Conservation (phyloP, 192 early-diverging fungal species). For the Umbelopsis isabellina region DNA sequence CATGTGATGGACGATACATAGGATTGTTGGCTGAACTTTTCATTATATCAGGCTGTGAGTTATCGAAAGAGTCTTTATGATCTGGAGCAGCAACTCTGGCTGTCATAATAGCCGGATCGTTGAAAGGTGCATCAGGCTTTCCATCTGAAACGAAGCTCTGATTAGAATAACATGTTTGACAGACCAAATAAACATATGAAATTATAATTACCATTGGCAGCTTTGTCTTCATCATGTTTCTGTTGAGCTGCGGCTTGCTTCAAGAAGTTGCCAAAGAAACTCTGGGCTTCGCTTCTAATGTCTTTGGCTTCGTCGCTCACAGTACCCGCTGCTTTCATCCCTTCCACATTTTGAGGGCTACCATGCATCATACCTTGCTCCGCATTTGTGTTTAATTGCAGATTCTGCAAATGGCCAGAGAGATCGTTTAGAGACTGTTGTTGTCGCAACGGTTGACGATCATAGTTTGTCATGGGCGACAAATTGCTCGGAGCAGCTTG, state of each 20-base stretch:
- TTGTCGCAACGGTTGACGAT: no score
- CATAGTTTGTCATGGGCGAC: no score
- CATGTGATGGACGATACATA: not conserved
- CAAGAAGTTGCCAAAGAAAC: conserved; percentile 64
- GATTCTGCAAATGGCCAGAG: no score
- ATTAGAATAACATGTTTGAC: conserved; percentile 2
- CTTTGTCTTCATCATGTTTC: conserved; percentile 20
- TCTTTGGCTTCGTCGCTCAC: not conserved
- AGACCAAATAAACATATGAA: conserved; percentile 13
- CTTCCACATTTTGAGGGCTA: not conserved
- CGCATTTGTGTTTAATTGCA: no score
- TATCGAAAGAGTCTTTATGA: not conserved
- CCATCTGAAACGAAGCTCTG: not conserved
- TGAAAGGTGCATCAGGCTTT: conserved; percentile 46
- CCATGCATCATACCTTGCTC: not conserved
- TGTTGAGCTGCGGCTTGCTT: conserved; percentile 52
- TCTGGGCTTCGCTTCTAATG: conserved; percentile 49
- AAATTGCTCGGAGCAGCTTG: no score
- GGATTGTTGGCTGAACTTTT: not conserved
- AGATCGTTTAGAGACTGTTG: no score
- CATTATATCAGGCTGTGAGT: not conserved
- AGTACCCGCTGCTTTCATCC: not conserved
- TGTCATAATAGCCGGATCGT: conserved; percentile 67
- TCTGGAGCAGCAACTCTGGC: conserved; percentile 40
- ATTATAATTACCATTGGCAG: not conserved